A percentile compares a stretch with the other conserved stretches of the same genome.
phyloP scores from a whole-genome alignment of 345 rosid species.

The Triadica sebifera region DNA sequence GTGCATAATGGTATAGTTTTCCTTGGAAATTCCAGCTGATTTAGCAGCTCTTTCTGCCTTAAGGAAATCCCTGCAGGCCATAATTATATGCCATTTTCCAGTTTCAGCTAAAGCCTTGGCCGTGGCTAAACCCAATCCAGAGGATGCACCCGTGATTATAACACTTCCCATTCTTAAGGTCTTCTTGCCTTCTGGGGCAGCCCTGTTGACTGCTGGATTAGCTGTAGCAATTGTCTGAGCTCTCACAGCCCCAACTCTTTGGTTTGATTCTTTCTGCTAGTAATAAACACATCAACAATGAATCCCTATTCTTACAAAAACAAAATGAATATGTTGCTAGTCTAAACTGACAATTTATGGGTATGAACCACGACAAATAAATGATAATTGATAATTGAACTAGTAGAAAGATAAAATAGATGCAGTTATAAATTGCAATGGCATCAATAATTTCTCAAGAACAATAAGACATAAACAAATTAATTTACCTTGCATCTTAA shows the following conservation, averaged over 20 bases:
- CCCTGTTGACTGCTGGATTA: constrained; percentile 42
- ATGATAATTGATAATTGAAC: no score
- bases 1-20: constrained; percentile 84
- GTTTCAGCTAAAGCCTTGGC: constrained; percentile 85
- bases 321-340: no score
- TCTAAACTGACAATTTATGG: no score
- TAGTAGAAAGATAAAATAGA: no score
- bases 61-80: constrained; percentile 96
- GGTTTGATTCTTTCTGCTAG: constrained; percentile 49
- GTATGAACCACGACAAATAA: no score
- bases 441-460: background rate
- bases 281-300: background rate
- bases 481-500: constrained; percentile 59
- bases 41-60: constrained; percentile 88
- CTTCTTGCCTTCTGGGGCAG: constrained; percentile 61
- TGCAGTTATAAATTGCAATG: background rate
- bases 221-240: constrained; percentile 66
- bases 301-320: background rate
- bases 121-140: constrained; percentile 79
- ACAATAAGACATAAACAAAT: background rate
- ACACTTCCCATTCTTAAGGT: constrained; percentile 72
- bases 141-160: constrained; percentile 77
- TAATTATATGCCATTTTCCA: constrained; percentile 81
- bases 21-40: constrained; percentile 74
- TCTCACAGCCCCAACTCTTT: constrained; percentile 44